Conservation (phyloP, 2,329 filamentous ascomycete species). For the Verticillium albo-atrum region DNA sequence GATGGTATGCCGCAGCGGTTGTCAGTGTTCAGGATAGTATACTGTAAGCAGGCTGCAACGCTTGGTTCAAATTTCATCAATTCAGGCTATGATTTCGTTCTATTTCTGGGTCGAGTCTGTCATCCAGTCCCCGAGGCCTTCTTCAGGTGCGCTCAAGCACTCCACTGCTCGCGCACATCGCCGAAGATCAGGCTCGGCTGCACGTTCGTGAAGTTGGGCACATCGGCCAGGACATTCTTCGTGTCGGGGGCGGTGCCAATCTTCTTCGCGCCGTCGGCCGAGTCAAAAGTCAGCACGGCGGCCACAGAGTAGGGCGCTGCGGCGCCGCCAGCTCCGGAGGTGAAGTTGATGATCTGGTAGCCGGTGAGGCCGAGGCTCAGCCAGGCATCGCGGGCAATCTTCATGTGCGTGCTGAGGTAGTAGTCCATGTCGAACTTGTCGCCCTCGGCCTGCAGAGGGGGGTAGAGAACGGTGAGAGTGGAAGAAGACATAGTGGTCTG, state of each 20-base stretch:
- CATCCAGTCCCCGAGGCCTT: too few relatives aligned
- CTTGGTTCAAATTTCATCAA: too few relatives aligned
- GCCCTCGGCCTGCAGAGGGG: conserved; percentile 24
- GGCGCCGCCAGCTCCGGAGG: conserved; percentile 9
- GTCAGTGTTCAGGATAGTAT: too few relatives aligned
- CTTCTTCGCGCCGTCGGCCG: conserved; percentile 16
- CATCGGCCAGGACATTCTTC: conserved; percentile 22
- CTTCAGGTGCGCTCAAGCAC: neutral
- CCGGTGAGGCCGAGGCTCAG: conserved; percentile 29
- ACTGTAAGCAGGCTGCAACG: too few relatives aligned
- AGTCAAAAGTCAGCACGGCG: conserved; percentile 24
- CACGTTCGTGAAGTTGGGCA: conserved; percentile 25
- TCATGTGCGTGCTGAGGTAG: conserved; percentile 41
- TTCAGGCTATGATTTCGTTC: too few relatives aligned
- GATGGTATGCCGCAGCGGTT: too few relatives aligned
- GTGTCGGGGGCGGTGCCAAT: neutral
- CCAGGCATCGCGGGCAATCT: conserved; percentile 23
- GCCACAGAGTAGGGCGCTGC: conserved; percentile 18
- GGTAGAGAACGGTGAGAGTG: conserved; percentile 32
- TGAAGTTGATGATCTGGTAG: conserved; percentile 24
- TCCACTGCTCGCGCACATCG: neutral
- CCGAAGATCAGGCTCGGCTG: conserved; percentile 4
- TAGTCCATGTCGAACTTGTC: conserved; percentile 41
- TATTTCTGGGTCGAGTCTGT: too few relatives aligned
- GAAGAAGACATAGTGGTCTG: neutral